Conservation (phyloP, 352 stramenopile species). For the Pythium phragmiticola region DNA sequence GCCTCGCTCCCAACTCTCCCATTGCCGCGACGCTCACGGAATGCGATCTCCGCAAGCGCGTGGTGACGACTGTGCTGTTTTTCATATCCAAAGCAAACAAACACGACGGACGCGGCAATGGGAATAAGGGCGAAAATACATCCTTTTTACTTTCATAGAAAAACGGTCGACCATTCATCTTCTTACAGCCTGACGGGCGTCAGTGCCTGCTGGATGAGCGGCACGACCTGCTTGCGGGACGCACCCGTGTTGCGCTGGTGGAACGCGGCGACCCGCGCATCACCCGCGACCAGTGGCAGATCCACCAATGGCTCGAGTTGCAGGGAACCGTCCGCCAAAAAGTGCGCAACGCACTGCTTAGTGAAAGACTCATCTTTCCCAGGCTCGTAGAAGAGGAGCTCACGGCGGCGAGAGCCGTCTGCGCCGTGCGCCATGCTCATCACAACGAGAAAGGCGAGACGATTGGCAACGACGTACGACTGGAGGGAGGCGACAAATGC, state of each 20-base stretch:
- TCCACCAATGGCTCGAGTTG: constrained; percentile 36
- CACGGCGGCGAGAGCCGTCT: constrained; percentile 41
- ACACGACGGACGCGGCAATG: neutral
- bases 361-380: constrained; percentile 21
- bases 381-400: constrained; percentile 64
- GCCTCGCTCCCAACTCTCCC: neutral
- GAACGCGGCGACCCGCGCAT: constrained; percentile 43
- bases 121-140: constrained; percentile 8
- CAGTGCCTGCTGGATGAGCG: constrained; percentile 56
- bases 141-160: neutral
- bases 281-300: constrained; percentile 30
- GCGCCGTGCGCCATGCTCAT: constrained; percentile 62
- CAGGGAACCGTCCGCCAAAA: constrained; percentile 40
- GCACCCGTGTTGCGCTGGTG: constrained; percentile 56
- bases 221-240: constrained; percentile 79
- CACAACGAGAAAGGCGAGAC: constrained; percentile 60
- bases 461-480: constrained; percentile 44
- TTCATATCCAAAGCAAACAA: neutral
- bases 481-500: constrained; percentile 34
- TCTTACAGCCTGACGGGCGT: constrained; percentile 12
- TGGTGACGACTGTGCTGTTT: no score
- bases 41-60: neutral
- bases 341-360: constrained; percentile 37
- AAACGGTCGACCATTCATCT: neutral
- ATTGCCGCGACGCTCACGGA: neutral